phyloP scores from a whole-genome alignment of 1,284 basidiomycete genomes.

The Puccinia horiana region DNA sequence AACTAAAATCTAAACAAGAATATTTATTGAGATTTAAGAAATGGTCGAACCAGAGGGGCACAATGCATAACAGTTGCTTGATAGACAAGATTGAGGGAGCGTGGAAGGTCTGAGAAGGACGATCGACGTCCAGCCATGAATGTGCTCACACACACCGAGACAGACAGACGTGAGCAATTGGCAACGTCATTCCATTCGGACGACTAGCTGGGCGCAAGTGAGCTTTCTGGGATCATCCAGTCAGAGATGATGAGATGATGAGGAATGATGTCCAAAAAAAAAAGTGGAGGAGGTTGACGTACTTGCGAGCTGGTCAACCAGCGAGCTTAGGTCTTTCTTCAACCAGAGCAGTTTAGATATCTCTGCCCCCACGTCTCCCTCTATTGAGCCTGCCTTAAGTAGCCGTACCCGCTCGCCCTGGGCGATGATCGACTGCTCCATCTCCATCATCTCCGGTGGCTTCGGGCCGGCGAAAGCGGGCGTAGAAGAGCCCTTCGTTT shows the following conservation, averaged over 20 bases:
- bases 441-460: slow-evolving; percentile 67
- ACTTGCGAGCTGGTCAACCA: slow-evolving; percentile 51
- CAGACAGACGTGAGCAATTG: too few species aligned
- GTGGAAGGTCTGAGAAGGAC: too few species aligned
- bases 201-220: not conserved
- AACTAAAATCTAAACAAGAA: too few species aligned
- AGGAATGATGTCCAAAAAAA: not conserved
- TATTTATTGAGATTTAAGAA: too few species aligned
- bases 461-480: slow-evolving; percentile 63
- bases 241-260: not conserved
- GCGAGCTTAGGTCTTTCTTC: slow-evolving; percentile 69
- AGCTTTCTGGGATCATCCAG: not conserved
- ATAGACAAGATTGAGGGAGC: too few species aligned
- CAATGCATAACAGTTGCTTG: too few species aligned
- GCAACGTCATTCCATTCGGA: not conserved
- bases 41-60: too few species aligned
- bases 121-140: too few species aligned
- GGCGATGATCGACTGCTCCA: slow-evolving; percentile 71
- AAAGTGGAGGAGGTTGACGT: not conserved
- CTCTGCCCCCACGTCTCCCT: slow-evolving; percentile 62
- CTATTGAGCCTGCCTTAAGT: slow-evolving; percentile 69
- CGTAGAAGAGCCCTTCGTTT: not conserved
- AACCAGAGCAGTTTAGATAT: slow-evolving; percentile 64
- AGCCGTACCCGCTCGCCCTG: slow-evolving; percentile 73
- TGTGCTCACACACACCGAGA: too few species aligned